Evolutionary conservation across 495 filamentous ascomycete genomes (phyloP), one percentile per base, ranked within the genome.

Genomic region (Xylaria sp.): DNA sequence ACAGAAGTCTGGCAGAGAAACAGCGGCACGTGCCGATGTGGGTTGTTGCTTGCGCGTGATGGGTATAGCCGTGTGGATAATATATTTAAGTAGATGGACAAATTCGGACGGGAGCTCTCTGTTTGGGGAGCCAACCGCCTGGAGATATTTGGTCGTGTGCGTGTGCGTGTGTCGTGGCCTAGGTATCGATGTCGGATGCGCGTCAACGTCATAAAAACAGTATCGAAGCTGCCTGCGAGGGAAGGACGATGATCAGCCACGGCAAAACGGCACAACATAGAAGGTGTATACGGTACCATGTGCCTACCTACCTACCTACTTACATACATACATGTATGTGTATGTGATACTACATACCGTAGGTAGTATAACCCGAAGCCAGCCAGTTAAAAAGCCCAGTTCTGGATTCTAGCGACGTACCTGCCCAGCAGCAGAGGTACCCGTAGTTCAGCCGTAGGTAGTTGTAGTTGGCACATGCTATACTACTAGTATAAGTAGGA

Each of bases 1-100:
- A 37, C 5, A 37, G 11, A 5, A 8, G 44, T 52, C 37, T 35
- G 33, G 8, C 59, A 66, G 33, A 21, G 12, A 40, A 55, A 21
- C 14, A 70, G 59, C 46, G 68, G 69, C 19, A 67, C 61, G 53
- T 58, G 43, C 53, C 70, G 63, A 72, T 44, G 70, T 33, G 70
- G 55, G 33, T 59, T 68, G 17, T 52, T 40, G 64, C 35, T 41
- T 17, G 61, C 12, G 19, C n/a, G 62, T 15, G 62, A 66, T 40
- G 43, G 29, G 31, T 40, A 21, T 21, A n/a, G 19, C 31, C 62
- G 15, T 12, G 15, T 21, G 62, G 31, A 31, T 52, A 52, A n/a
- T 29, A 2, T 52, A 31, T 52, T 31, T 33, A 5, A 3, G 14
- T n/a, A 6, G 6, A 59, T 11, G 1, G 11, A 64, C 3, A 19